Percentiles rank a stretch among this genome's conserved stretches.
These are phyloP conservation scores for Cicer bijugum DNA, from an alignment of 306 rosid genomes.

Conservation along the genomic window DNA sequence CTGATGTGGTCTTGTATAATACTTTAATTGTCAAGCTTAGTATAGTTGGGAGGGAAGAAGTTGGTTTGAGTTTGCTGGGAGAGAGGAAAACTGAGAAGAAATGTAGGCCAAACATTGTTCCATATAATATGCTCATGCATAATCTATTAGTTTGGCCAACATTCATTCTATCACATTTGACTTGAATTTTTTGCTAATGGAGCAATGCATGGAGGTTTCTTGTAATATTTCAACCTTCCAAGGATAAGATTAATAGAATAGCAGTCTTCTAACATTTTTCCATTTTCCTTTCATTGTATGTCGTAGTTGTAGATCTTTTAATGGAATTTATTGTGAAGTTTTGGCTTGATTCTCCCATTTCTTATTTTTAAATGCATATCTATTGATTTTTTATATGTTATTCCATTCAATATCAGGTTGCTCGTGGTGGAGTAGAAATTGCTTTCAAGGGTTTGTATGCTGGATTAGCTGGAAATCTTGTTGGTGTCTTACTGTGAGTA, in stretches of 20 bases:
- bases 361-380: constrained; percentile 6
- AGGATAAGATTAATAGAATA: constrained; percentile 4
- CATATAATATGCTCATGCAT: no score
- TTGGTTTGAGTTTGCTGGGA: constrained; percentile 65
- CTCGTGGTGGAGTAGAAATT: constrained; percentile 80
- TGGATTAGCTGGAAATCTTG: constrained; percentile 90
- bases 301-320: constrained; percentile 10
- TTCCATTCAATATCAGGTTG: constrained; percentile 61
- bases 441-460: constrained; percentile 85
- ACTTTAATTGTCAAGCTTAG: neutral
- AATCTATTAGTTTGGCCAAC: no score
- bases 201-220: constrained; percentile 10
- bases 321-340: constrained; percentile 14
- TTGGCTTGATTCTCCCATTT: constrained; percentile 2
- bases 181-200: no score
- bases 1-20: no score
- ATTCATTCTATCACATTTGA: no score
- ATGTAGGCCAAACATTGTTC: constrained; percentile 58
- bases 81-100: constrained; percentile 56
- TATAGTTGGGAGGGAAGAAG: constrained; percentile 85
- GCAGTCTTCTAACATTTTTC: neutral
- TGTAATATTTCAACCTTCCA: constrained; percentile 22
- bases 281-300: neutral
- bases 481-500: constrained; percentile 93
- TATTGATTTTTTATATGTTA: constrained; percentile 19